Evolutionary conservation across 129 eudicot species (phyloP), one percentile per base, ranked within the genome.

Genomic region (Saposhnikovia divaricata): DNA sequence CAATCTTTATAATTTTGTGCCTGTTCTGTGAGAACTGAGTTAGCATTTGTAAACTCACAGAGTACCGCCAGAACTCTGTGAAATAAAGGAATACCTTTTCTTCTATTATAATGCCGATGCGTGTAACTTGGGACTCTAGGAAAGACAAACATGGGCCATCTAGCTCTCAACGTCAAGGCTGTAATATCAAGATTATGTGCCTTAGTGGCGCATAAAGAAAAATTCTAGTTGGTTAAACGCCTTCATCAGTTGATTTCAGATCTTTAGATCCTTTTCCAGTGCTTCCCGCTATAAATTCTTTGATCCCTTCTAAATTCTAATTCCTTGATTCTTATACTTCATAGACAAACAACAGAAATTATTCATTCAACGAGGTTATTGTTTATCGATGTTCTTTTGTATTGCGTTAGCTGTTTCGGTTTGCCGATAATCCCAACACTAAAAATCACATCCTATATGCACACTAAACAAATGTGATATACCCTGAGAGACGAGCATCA

Each of bases 171-270:
- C 66, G 25, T 57, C 13, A 57, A 57, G 66, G n/a, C 15, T 8
- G 57, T 50, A 3, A 8, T n/a, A 9, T 25, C 28, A 2, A 10
- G 15, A 61, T 61, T 59, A 28, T n/a, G 34, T 27, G 68, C 27
- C 14, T n/a, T n/a, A 61, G 69, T 61, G 69, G 69, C 69, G 34
- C 69, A 61, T 61, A 61, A 61, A 59, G 63, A 59, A 61, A 11
- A 11, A 61, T n/a, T 61, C 69, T 9, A 61, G 69, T 61, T 61
- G 37, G 69, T 61, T 61, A 61, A 9, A 61, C 12, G 69, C 69
- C 34, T 61, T 61, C 25, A 61, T 61, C 69, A 61, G 15, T 61
- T 61, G 69, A 61, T 61, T 61, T 59, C 34, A 59, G 34, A 59
- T 57, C 12, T 0, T 23, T 23, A 57, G 66, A 57, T 57, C 66